Conservation (phyloP, 139 green algal genomes). For the Chlorella ohadii region DNA sequence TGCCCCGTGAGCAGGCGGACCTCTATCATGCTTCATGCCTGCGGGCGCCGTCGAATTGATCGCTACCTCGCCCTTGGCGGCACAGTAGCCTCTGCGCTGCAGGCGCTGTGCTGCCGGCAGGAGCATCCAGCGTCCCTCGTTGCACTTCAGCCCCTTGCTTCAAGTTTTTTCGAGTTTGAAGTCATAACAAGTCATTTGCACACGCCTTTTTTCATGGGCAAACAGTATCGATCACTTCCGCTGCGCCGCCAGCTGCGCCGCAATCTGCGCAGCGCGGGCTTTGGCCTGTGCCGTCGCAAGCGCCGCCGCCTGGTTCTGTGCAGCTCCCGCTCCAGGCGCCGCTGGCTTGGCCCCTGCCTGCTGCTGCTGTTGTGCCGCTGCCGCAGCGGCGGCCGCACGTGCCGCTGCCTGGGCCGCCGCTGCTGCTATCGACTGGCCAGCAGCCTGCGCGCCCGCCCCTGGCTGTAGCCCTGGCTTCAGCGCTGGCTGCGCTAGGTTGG, state of each 20-base stretch:
- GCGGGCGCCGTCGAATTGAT: no score
- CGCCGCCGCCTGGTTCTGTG: neutral
- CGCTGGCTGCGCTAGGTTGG: neutral
- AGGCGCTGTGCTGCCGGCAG: no score
- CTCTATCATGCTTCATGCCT: neutral
- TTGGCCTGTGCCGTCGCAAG: neutral
- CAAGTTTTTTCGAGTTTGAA: no score
- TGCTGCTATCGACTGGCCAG: neutral
- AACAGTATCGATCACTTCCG: no score
- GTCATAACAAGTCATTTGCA: no score
- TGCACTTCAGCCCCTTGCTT: no score
- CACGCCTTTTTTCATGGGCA: no score
- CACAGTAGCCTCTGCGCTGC: no score
- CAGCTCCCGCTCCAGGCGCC: neutral
- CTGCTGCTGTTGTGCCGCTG: no score
- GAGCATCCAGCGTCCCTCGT: no score
- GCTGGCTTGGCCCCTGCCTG: neutral
- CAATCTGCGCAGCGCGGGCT: neutral
- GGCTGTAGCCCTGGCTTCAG: conserved; percentile 10
- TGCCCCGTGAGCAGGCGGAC: neutral
- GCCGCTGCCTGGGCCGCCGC: neutral
- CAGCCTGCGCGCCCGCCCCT: neutral
- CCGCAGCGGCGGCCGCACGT: neutral
- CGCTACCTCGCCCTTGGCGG: no score
- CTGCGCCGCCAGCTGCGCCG: no score